Conservation (phyloP, 306 rosid genomes). For the Vachellia pachyceras region DNA sequence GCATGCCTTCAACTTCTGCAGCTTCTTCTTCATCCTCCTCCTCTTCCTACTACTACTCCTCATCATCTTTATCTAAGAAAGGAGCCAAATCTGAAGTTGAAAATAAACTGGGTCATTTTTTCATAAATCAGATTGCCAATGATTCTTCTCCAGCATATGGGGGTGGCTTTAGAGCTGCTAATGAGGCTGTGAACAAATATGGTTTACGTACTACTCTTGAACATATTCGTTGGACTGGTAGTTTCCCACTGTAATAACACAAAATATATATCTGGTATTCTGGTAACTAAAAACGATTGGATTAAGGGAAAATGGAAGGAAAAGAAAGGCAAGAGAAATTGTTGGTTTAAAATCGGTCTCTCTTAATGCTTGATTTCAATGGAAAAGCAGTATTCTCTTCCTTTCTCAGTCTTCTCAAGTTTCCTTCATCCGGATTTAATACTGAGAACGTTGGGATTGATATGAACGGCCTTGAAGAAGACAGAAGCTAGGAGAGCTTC, state of each 20-base stretch:
- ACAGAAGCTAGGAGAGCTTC: constrained; percentile 35
- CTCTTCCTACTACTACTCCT: constrained; percentile 35
- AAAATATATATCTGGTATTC: background rate
- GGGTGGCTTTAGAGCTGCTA: constrained; percentile 90
- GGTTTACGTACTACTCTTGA: constrained; percentile 83
- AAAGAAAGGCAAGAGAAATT: background rate
- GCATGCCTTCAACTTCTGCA: constrained; percentile 75
- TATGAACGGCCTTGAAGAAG: constrained; percentile 30
- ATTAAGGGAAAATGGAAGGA: constrained; percentile 4
- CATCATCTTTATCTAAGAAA: constrained; percentile 69
- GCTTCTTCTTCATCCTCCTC: constrained; percentile 54
- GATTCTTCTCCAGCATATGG: constrained; percentile 96
- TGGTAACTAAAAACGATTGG: background rate
- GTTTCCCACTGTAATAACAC: constrained; percentile 64
- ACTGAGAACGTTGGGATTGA: background rate
- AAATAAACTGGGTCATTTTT: constrained; percentile 85
- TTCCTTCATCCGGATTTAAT: constrained; percentile 10
- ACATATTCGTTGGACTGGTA: constrained; percentile 79
- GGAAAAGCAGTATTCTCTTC: background rate
- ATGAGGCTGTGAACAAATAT: constrained; percentile 78
- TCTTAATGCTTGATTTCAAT: background rate
- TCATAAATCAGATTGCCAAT: constrained; percentile 81
- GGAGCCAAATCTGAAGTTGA: constrained; percentile 78
- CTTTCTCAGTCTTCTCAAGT: background rate
- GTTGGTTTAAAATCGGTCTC: background rate